Evolutionary conservation across 352 stramenopile genomes (phyloP), one percentile per base, ranked within the genome.

Genomic region (Pythium phragmitis): DNA sequence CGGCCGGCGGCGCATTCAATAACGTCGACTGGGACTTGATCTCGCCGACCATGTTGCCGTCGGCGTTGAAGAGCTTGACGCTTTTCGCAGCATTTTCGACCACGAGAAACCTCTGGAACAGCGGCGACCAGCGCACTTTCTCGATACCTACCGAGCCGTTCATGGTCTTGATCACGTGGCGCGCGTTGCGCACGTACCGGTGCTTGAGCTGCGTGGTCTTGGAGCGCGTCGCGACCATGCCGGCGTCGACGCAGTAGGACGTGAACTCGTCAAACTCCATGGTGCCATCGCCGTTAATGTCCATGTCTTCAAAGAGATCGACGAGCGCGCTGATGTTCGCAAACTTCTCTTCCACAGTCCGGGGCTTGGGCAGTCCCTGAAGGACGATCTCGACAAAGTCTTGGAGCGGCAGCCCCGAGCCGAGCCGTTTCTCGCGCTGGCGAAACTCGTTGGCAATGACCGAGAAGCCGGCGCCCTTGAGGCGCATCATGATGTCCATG

Each of bases 231-330:
- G 85, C 82, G 37, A 92, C 73, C 81, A 96, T 94, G 6, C 87
- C 87, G 13, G 85, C 86, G 55, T 94, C 87, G 12, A 95, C 85
- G 61, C 87, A 96, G 56, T 89, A 96, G 23, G 79, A 91, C 45
- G 87, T 94, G 57, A 95, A 93, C 67, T 96, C 87, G 26, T 91
- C 83, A 55, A 93, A 94, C 46, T 96, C 87, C 73, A 94, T 88
- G 3, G 74, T 74, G 7, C 86, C 85, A 41, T 96, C 87, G 28
- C 87, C 87, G 48, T 96, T 96, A 66, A 93, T 91, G 63, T 96
- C 87, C 50, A 96, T 96, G 61, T 89, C 79, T 30, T 95, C 81
- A 37, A 96, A 96, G 12, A 92, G 69, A 39, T 93, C 85, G 9
- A 92, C 67, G 12, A 94, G 73, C 21, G 81, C 80, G 56, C 65